A percentile compares a stretch with the other conserved stretches of the same genome.
phyloP scores from a whole-genome alignment of 2,329 filamentous ascomycete genomes.

The Cladosporium oxysporum region DNA sequence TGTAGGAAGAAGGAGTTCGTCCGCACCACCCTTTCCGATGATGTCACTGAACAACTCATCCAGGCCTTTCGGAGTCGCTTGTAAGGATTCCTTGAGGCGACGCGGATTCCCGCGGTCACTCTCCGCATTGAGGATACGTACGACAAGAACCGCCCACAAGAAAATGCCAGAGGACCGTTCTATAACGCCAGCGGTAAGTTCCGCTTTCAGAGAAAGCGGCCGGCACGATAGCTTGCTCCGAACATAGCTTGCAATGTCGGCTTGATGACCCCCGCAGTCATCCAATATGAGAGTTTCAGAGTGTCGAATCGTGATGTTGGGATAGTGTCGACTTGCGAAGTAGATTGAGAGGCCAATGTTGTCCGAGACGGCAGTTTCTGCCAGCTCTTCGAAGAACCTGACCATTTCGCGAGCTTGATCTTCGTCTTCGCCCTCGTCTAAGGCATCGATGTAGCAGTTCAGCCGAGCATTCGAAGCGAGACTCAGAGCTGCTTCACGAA shows the following conservation, averaged over 20 bases:
- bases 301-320: not conserved
- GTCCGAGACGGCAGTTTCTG: not conserved
- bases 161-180: not conserved
- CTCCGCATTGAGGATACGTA: not conserved
- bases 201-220: not conserved
- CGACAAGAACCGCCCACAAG: not conserved
- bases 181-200: not conserved
- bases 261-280: not conserved
- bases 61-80: not conserved
- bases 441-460: not conserved
- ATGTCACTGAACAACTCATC: not conserved
- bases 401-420: not conserved
- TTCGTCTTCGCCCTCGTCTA: not conserved
- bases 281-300: not conserved
- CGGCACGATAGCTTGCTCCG: not conserved
- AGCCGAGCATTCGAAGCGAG: not conserved
- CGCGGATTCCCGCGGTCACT: not conserved
- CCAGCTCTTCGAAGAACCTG: not conserved
- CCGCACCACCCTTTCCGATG: not conserved
- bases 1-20: not conserved
- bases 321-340: not conserved
- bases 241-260: not conserved
- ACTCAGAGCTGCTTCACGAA: not conserved
- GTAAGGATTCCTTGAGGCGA: not conserved
- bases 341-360: not conserved